A percentile compares a stretch with the other conserved stretches of the same genome.
These are phyloP conservation scores for Colletotrichum sp. DNA, from an alignment of 2,329 filamentous ascomycete species.

Conservation along the genomic window DNA sequence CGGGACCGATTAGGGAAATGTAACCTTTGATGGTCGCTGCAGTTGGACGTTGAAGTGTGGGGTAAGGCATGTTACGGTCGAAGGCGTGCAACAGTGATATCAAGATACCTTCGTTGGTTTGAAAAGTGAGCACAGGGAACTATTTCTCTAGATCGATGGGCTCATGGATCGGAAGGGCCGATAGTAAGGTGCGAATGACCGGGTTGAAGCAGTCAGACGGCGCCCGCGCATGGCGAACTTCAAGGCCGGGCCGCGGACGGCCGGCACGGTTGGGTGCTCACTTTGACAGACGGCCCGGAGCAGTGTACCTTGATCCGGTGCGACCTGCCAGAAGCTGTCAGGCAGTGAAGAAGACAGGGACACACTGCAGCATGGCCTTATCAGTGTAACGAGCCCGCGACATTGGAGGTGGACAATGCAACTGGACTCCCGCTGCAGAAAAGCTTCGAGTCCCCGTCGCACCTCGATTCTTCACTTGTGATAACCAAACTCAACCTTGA, in stretches of 20 bases:
- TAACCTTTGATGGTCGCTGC: neutral
- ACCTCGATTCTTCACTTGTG: neutral
- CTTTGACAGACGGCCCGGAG: neutral
- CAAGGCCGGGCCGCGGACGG: neutral
- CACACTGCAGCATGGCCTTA: neutral
- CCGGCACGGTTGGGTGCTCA: neutral
- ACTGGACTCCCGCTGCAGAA: neutral
- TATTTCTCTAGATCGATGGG: too few relatives aligned
- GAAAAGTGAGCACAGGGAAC: too few relatives aligned
- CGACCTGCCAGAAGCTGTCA: neutral
- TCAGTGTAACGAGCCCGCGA: conserved; percentile 14
- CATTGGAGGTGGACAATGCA: neutral
- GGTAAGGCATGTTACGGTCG: neutral
- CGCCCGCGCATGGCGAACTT: accelerated
- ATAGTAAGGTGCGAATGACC: neutral
- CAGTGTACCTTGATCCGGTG: neutral
- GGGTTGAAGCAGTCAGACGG: neutral
- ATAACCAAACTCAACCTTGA: neutral
- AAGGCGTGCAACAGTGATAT: too few relatives aligned
- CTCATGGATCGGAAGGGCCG: neutral
- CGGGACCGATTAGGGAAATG: neutral
- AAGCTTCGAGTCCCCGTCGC: neutral
- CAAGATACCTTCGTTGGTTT: too few relatives aligned
- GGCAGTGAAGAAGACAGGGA: neutral
- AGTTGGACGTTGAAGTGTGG: neutral